These are phyloP conservation scores for Aspergillus coremiiformis DNA, from an alignment of 495 filamentous ascomycete species.

Conservation along the genomic window DNA sequence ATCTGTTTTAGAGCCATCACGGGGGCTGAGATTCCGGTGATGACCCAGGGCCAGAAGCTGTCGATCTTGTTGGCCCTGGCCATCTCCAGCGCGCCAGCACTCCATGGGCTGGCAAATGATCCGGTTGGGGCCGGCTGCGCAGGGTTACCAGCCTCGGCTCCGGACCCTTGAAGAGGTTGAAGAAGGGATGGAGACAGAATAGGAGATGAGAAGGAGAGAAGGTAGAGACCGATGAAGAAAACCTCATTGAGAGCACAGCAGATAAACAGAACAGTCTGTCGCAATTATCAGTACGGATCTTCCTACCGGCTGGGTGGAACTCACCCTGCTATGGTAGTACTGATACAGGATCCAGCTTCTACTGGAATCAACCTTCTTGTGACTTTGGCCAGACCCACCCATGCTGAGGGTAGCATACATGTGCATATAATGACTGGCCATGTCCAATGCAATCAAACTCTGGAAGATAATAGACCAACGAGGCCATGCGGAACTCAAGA, in stretches of 20 bases:
- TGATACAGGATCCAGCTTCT: constrained; percentile 71
- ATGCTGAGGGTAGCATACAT: constrained; percentile 87
- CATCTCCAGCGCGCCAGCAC: constrained; percentile 83
- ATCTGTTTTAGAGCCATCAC: constrained; percentile 88
- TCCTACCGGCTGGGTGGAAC: constrained; percentile 13
- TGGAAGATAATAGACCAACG: constrained; percentile 92
- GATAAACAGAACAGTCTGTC: constrained; percentile 80
- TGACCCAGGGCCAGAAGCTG: constrained; percentile 74
- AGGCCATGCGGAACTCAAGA: constrained; percentile 85
- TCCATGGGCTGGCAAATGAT: constrained; percentile 77
- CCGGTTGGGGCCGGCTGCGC: no score
- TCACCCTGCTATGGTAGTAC: constrained; percentile 94
- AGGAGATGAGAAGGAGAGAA: constrained; percentile 91
- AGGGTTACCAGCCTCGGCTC: constrained; percentile 33
- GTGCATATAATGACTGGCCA: constrained; percentile 96
- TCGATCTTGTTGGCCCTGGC: constrained; percentile 93
- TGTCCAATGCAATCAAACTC: constrained; percentile 78
- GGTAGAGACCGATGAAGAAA: constrained; percentile 97
- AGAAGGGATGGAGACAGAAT: constrained; percentile 78
- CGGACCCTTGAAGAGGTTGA: constrained; percentile 34
- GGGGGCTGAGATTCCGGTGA: constrained; percentile 72
- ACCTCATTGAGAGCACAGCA: constrained; percentile 87
- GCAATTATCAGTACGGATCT: not conserved
- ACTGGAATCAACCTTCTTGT: constrained; percentile 81
- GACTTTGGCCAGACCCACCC: constrained; percentile 68